A percentile compares a stretch with the other conserved stretches of the same genome.
phyloP scores from a whole-genome alignment of 352 stramenopile species.

The Plasmopara viticola region DNA sequence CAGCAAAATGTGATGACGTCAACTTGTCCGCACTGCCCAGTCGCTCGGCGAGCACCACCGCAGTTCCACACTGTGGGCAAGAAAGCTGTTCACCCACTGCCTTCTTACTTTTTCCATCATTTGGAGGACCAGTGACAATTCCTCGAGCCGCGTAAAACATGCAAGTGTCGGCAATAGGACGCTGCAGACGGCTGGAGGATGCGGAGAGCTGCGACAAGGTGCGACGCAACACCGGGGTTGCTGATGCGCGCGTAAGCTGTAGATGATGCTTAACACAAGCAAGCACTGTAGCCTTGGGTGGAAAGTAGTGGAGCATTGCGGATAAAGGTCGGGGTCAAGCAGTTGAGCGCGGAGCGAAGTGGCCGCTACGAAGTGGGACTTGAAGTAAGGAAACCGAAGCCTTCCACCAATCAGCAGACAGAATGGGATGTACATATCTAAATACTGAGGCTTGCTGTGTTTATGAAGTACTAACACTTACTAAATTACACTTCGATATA shows the following conservation, averaged over 20 bases:
- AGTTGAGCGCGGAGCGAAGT: neutral
- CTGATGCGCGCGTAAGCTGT: slow-evolving; percentile 5
- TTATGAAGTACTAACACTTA: no score
- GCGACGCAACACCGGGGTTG: slow-evolving; percentile 7
- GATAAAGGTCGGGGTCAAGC: neutral
- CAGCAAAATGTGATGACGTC: slow-evolving; percentile 15
- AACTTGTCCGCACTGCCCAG: slow-evolving; percentile 21
- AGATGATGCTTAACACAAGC: slow-evolving; percentile 15
- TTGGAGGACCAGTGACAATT: slow-evolving; percentile 16
- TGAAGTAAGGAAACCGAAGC: slow-evolving; percentile 20
- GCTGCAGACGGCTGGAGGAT: neutral
- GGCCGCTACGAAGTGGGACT: slow-evolving; percentile 16
- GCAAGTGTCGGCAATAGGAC: slow-evolving; percentile 1
- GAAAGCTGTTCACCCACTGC: slow-evolving; percentile 29
- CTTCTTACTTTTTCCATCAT: slow-evolving; percentile 17
- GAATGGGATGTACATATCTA: neutral
- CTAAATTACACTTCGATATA: no score
- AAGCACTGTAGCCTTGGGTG: slow-evolving; percentile 4
- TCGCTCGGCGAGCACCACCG: slow-evolving; percentile 41
- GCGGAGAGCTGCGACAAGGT: slow-evolving; percentile 11
- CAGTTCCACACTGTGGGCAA: slow-evolving; percentile 60
- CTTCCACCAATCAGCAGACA: slow-evolving; percentile 11
- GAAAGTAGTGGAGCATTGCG: slow-evolving; percentile 24
- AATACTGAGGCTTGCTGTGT: no score
- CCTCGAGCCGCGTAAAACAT: slow-evolving; percentile 1